phyloP scores from a whole-genome alignment of 1,284 basidiomycete species.

The Ceratobasidium theobromae region DNA sequence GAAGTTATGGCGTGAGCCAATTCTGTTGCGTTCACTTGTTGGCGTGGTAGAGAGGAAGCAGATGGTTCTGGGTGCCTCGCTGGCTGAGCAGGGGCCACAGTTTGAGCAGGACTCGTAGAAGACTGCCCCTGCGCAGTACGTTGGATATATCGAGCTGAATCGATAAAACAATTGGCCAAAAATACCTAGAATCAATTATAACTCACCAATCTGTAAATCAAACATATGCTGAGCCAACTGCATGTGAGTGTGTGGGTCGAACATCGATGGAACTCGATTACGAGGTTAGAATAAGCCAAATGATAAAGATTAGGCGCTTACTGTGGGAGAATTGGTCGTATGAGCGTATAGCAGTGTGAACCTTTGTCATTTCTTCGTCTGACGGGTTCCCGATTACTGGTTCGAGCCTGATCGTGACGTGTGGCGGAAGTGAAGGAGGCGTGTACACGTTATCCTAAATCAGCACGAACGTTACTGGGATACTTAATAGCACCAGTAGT shows the following conservation, averaged over 20 bases:
- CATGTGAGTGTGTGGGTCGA: not conserved
- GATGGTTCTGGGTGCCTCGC: too few relatives aligned
- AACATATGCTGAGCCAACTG: not conserved
- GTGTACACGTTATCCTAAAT: not conserved
- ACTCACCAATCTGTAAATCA: conserved; percentile 2
- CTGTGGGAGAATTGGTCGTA: not conserved
- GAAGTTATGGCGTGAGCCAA: too few relatives aligned
- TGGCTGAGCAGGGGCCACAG: too few relatives aligned
- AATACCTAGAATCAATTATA: not conserved
- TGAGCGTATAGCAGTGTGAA: not conserved
- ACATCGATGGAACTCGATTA: not conserved
- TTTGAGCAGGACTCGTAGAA: too few relatives aligned
- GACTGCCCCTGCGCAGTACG: too few relatives aligned
- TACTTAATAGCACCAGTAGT: too few relatives aligned
- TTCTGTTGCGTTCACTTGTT: too few relatives aligned
- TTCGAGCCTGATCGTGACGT: not conserved
- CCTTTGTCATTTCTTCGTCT: not conserved
- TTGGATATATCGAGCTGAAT: too few relatives aligned
- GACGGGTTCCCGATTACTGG: not conserved
- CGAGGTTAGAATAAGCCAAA: not conserved
- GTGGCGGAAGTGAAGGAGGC: not conserved
- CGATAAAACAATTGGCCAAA: not conserved
- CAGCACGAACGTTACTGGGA: too few relatives aligned
- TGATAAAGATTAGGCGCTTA: not conserved
- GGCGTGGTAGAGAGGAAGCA: too few relatives aligned